Base-by-base conservation (phyloP, 495 filamentous ascomycete species). In the Penicillium manginii region DNA sequence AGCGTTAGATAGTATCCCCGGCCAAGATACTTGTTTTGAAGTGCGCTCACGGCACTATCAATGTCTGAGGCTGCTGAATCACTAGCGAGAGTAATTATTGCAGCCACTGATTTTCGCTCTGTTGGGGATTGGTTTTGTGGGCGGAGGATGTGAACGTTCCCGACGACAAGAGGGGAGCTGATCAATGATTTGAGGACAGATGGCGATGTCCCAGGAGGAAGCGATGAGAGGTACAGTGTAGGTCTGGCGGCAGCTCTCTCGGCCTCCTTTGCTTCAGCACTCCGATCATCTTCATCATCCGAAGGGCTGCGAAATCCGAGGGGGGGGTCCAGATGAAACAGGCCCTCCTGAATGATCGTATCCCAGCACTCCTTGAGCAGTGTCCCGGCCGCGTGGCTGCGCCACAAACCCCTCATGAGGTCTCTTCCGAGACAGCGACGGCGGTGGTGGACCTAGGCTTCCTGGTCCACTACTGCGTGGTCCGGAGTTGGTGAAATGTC, bases 11-110 rank as follows among this genome's bases (percentile, higher is more conserved):
- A 91, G 72, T 89, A 94, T 0, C 93, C 93, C 63, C 82, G 90
- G 14, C 93, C 93, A 14, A 98, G 80, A 68, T 98, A 97, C 59
- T 83, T 85, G 40, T 96, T 92, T 56, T 96, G 91, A 23, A 97
- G 76, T 1, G 82, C 67, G 63, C 86, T 91, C 31, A 96, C 90
- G 2, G 86, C 82, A 21, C 84, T 79, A 65, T 98, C 93, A 26
- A 98, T 96, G 49, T 96, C 91, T 33, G 86, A 88, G 6, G 87
- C 88, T 0, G 92, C 86, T 0, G 93, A 93, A 54, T 96, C 93
- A 65, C 88, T 88, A 2, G 89, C 88, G 19, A 98, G 75, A 0
- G 89, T 94, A 23, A 94, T 88, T 67, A 98, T 92, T 5, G 92
- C 93, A 9, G 90, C 81, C 40, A 86, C 81, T 2, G 91, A 91